Evolutionary conservation across 352 stramenopile genomes (phyloP).

Genomic region (Phytophthora aleatoria): DNA sequence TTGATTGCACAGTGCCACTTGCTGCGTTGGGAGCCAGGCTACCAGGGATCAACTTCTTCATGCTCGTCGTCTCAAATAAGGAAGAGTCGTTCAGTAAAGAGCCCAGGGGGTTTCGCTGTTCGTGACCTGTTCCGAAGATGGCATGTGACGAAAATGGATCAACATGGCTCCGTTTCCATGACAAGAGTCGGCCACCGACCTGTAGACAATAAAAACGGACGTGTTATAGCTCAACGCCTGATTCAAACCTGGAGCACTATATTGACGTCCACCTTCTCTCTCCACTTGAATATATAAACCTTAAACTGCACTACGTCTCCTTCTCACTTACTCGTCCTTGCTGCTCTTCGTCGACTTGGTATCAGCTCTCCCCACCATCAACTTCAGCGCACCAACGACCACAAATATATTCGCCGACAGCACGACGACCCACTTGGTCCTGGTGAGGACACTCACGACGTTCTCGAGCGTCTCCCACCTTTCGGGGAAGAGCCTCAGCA

Average conservation of each 20-base stretch:
- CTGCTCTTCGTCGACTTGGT: slow-evolving; percentile 3
- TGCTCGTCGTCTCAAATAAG: background rate
- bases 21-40: background rate
- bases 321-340: slow-evolving; percentile 22
- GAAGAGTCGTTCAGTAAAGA: background rate
- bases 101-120: background rate
- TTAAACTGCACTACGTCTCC: background rate
- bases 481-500: slow-evolving; percentile 45
- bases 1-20: background rate
- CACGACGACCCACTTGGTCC: slow-evolving; percentile 44
- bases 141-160: too few species aligned
- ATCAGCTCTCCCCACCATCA: background rate
- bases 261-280: too few species aligned
- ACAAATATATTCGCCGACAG: slow-evolving; percentile 29
- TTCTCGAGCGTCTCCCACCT: slow-evolving; percentile 32
- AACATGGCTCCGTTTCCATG: too few species aligned
- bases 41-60: slow-evolving; percentile 4
- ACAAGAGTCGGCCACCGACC: too few species aligned
- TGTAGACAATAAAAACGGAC: too few species aligned
- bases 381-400: slow-evolving; percentile 18
- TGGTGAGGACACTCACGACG: slow-evolving; percentile 37
- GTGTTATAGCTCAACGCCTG: too few species aligned
- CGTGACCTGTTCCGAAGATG: background rate
- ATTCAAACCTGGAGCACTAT: too few species aligned
- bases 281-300: too few species aligned